Base-by-base conservation (phyloP, 2,329 filamentous ascomycete species). In the Diplodia sapinea region DNA sequence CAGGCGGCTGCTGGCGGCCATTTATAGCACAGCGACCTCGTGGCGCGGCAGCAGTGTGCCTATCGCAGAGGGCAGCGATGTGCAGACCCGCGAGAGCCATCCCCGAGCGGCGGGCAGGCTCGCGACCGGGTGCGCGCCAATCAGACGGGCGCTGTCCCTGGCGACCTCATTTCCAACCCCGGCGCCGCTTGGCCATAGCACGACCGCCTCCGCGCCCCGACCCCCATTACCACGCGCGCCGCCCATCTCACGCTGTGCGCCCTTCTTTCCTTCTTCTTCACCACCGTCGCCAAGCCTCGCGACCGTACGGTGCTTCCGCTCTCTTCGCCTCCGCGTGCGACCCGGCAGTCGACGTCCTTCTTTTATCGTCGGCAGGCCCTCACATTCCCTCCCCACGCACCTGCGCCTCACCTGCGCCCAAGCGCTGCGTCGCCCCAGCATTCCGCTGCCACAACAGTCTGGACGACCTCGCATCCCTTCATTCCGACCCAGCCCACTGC, bases 261-360 rank as follows among this genome's bases (percentile, higher is more conserved):
- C 49, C 20, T 66, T 61, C 49, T 54, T 40, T 47, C 43, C 43
- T 54, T 57, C 33, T 56, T 62, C 65, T 55, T 67, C 50, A 63
- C 59, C 59, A 63, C 59, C 59, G 62, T 65, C 62, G 62, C 62
- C 62, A 65, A 65, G 62, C 31, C 62, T 55, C 62, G 62, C 62
- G 62, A 65, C 50, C 50, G 38, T 36, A 54, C 31, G 64, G 40
- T 66, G 64, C 52, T 29, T 54, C 52, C 57, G 47, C 33, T 69
- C 65, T 43, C 33, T 49, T 66, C 64, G 64, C 64, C 55, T 38
- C 4, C 43, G 43, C 64, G 40, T 33, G 65, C 68, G 61, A 67
- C 56, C 68, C 40, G 68, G 69, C 62, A 66, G 71, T 71, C 68
- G 70, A 69, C 69, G 70, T 67, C 71, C 67, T 71, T 71, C 71